Base-by-base conservation (phyloP, 176 grass and related monocot species). In the Avena insularis region DNA sequence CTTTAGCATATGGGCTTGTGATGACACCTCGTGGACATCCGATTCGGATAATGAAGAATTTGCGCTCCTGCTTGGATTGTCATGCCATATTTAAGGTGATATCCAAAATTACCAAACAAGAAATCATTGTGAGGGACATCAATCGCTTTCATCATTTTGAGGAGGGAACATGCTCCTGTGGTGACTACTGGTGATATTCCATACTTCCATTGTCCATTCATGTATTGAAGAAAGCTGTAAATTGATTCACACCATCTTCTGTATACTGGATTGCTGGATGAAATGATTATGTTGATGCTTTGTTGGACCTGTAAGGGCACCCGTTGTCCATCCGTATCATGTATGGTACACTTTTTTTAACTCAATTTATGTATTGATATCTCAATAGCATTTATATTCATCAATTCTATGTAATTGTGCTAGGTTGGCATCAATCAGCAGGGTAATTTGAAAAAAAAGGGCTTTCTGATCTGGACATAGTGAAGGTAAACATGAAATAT, bases 91-190 rank as follows among this genome's bases (percentile, higher is more conserved):
- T 90, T 87, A 90, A 72, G 53, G 64, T 87, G 56, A 79, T 90
- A 90, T 87, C 84, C 16, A 83, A 87, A 83, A 73, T 90, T 57
- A 74, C 79, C 53, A 56, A 87, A 72, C 55, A 27, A 35, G 74
- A 87, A 83, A 90, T 90, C 25, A 79, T 90, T 4, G 74, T 83
- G 50, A 90, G 89, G 75, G 89, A 90, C 49, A 87, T 83, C n/a
- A 90, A 87, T 57, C 89, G 84, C 48, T 90, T 90, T 78, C 89
- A 90, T 62, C 84, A 90, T 73, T 90, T 90, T 73, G 23, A 90
- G 9, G 36, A 83, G 50, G 89, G 89, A 63, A 55, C 27, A 53
- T 90, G 89, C 79, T 90, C 84, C 0, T 90, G 84, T 56, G 72
- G 79, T 87, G 89, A 90, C 74, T 87, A 87, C 35, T 90, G 89